Evolutionary conservation across 192 early-diverging fungal species (phyloP).

Genomic region (Umbelopsis ramanniana): DNA sequence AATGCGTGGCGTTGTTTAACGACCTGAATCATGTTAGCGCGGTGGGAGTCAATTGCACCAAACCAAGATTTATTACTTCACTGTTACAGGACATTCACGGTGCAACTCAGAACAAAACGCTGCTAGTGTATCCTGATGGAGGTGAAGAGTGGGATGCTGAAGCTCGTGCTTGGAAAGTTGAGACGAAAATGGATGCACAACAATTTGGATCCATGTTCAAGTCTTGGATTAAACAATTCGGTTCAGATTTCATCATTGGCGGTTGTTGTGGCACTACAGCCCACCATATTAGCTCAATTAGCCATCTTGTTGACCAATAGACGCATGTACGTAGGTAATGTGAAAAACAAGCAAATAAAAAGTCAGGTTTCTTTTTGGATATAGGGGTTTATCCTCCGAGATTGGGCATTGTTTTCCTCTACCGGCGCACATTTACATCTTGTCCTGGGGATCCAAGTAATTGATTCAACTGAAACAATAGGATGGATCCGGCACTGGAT

Average conservation of each 20-base stretch:
- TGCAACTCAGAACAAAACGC: conserved; percentile 29
- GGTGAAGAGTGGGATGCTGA: conserved; percentile 50
- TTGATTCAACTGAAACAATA: conserved; percentile 53
- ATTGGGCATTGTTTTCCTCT: no score
- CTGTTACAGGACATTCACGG: conserved; percentile 23
- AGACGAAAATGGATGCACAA: conserved; percentile 21
- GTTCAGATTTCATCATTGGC: conserved; percentile 53
- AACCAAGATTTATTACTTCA: conserved; percentile 41
- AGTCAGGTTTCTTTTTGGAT: no score
- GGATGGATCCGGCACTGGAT: conserved; percentile 44
- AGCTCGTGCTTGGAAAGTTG: conserved; percentile 35
- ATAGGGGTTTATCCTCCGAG: no score
- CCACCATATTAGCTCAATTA: conserved; percentile 44
- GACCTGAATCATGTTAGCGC: conserved; percentile 44
- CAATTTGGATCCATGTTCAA: conserved; percentile 41
- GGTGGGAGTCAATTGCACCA: conserved; percentile 71
- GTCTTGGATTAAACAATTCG: conserved; percentile 41
- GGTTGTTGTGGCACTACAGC: conserved; percentile 67
- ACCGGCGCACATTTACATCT: no score
- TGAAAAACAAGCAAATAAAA: no score
- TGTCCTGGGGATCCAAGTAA: background rate
- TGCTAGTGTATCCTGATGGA: conserved; percentile 60
- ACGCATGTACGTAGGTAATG: background rate
- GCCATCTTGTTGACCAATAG: background rate
- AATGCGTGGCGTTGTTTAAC: conserved; percentile 40